Evolutionary conservation across 129 eudicot species (phyloP), one percentile per base, ranked within the genome.

Genomic region (Deinandra increscens): DNA sequence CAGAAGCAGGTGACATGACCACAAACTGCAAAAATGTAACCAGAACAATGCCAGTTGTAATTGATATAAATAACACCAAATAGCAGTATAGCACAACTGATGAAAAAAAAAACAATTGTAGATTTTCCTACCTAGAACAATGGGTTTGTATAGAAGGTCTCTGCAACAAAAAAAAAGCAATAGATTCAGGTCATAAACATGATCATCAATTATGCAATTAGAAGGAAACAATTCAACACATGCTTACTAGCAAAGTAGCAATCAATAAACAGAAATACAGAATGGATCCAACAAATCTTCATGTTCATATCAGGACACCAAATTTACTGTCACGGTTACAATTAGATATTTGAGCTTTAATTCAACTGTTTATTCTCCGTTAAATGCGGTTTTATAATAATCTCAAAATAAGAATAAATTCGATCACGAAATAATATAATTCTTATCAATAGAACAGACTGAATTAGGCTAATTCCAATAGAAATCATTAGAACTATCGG

Each of bases 1-100:
- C 87, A 86, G 71, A 90, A 84, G 70, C 97, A 90, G 60, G 91
- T 82, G 46, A 86, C 75, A 71, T 90, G 94, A 53, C 97, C 94
- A 79, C 97, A 90, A 64, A 82, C 97, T 90, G 87, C 81, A 84
- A 56, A 45, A 59, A 58, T 12, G 34, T 6, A 43, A 43, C 39
- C 49, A 14, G 11, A 54, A 45, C 75, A 60, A 64, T 26, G 69
- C 31, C 31, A 69, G 22, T 31, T 23, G 65, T n/a, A 48, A 13
- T 7, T 49, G 4, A 49, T 49, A 17, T 15, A 14, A 14, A 66
- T 38, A 60, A 23, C 39, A 38, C 46, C 64, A 18, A 66, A 18
- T 1, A 13, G 8, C 29, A 60, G n/a, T 62, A 18, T 1, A 13
- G 8, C 29, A 60, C 66, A 9, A 13, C 1, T 15, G 8, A 5